phyloP scores from a whole-genome alignment of 352 stramenopile species.

The Pythium aquatile region DNA sequence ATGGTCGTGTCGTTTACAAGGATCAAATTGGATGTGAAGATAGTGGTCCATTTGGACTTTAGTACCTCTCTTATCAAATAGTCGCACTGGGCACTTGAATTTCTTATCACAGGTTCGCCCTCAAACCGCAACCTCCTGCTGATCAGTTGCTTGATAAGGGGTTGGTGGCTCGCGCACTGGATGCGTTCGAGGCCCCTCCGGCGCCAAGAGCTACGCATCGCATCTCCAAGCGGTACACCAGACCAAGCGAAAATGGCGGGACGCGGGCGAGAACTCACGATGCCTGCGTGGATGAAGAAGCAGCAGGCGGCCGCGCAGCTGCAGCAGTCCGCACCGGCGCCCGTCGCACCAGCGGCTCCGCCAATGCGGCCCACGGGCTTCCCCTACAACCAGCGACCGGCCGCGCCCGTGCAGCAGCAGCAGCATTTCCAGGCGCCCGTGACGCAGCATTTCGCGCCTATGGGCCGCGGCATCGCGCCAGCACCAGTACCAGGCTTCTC shows the following conservation, averaged over 20 bases:
- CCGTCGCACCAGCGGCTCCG: conserved; percentile 5
- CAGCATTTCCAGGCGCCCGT: too few relatives aligned
- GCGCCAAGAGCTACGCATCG: conserved; percentile 10
- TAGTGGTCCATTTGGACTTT: neutral
- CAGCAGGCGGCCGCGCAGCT: conserved; percentile 34
- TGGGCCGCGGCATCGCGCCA: conserved; percentile 1
- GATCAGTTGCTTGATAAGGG: neutral
- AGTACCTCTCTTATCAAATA: conserved; percentile 14
- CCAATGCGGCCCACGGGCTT: conserved; percentile 17
- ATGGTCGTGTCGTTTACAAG: neutral
- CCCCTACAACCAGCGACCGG: conserved; percentile 16
- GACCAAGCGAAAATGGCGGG: conserved; percentile 50
- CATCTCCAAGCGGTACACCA: neutral
- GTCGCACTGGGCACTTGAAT: neutral
- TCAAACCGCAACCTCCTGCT: conserved; percentile 3
- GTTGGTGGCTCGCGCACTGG: conserved; percentile 10
- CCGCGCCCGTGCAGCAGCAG: neutral
- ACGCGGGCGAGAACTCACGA: conserved; percentile 77
- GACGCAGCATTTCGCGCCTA: conserved; percentile 17
- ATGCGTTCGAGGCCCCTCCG: neutral
- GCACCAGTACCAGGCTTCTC: neutral
- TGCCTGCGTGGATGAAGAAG: conserved; percentile 90
- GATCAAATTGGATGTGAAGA: neutral
- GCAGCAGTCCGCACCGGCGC: conserved; percentile 12
- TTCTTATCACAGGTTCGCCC: neutral